Conservation (phyloP, 441 rosid genomes). For the Erysimum cheiri region DNA sequence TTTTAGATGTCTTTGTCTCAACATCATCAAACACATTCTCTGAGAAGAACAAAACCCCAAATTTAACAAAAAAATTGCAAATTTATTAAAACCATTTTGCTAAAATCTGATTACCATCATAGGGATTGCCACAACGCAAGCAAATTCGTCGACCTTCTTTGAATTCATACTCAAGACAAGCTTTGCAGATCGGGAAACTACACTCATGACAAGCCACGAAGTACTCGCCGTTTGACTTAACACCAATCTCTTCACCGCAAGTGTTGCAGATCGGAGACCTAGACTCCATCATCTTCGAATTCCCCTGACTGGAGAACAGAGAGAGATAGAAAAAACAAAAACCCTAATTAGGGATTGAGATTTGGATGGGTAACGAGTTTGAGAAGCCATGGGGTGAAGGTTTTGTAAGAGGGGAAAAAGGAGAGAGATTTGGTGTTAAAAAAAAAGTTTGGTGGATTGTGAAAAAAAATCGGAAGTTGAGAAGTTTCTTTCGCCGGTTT, state of each 20-base stretch:
- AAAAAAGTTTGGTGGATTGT: constrained; percentile 59
- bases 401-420: constrained; percentile 40
- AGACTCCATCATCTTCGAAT: constrained; percentile 74
- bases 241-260: constrained; percentile 82
- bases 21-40: constrained; percentile 66
- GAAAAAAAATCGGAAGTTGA: constrained; percentile 63
- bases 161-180: constrained; percentile 80
- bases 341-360: constrained; percentile 34
- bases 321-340: background rate
- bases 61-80: no score
- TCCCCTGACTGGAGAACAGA: background rate
- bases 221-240: constrained; percentile 62
- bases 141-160: constrained; percentile 83
- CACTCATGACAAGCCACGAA: constrained; percentile 89
- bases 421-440: constrained; percentile 3
- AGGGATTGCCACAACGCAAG: constrained; percentile 81
- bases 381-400: constrained; percentile 39
- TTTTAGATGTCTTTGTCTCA: constrained; percentile 53
- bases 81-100: no score
- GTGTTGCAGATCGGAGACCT: constrained; percentile 78
- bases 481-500: constrained; percentile 65
- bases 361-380: constrained; percentile 35
- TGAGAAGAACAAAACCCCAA: no score
- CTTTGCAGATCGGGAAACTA: constrained; percentile 80
- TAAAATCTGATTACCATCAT: constrained; percentile 60